Evolutionary conservation across 2,329 filamentous ascomycete genomes (phyloP), one percentile per base, ranked within the genome.

Genomic region (Botryotinia globosa): DNA sequence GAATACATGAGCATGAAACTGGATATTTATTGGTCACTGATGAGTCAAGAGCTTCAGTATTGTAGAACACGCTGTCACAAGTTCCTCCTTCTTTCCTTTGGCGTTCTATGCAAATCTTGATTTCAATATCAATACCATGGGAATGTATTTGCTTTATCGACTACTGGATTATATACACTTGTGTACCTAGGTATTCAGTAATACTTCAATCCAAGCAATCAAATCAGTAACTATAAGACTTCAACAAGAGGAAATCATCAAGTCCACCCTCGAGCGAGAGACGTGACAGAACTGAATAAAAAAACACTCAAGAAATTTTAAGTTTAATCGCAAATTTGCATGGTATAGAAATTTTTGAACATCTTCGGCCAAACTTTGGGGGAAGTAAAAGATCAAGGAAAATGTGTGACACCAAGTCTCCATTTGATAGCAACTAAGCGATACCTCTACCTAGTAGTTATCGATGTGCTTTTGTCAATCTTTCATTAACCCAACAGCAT

Each of bases 291-390:
- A n/a, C 14, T 63, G 37, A 20, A 3, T 3, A 3, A 29, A 3
- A 42, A 42, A 25, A 56, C 8, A 58, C 16, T 16, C 2, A 9
- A 62, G 22, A 6, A 61, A 25, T 3, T 25, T 39, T 4, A n/a
- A 2, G 1, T 9, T 9, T 7, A 18, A 18, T 62, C 6, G 2
- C 14, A 22, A 62, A 12, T 9, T 39, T 3, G 37, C 37, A 4
- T 39, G 22, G 22, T 2, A 22, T 62, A 39, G 22, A 61, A 39
- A n/a, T 12, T 5, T 18, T 18, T 34, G 14, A 4, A 18, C 4
- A 8, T 25, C 4, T n/a, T 8, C 18, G 1, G 1, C 14, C 34
- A 18, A 5, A n/a, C n/a, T 18, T 0, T 9, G 10, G n/a, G n/a
- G 16, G 14, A 39, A 37, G 39, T 25, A 18, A 18, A n/a, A 62